Evolutionary conservation across 1,284 basidiomycete species (phyloP).

Genomic region (Trametes hirsuta): DNA sequence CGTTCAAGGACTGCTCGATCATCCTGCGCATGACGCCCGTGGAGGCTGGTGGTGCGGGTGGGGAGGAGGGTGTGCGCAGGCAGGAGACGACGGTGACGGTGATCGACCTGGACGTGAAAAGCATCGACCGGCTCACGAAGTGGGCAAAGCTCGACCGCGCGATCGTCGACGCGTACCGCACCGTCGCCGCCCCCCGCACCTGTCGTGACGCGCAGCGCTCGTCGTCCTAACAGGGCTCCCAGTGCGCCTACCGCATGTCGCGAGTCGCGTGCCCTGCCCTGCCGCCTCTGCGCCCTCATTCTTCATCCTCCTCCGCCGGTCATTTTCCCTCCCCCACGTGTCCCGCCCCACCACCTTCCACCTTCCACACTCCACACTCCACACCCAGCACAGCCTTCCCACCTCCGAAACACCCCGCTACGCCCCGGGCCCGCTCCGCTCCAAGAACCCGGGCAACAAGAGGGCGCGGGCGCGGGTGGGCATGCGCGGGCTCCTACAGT

Average conservation of each 20-base stretch:
- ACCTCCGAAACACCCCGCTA: too few species aligned
- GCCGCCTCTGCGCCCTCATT: too few species aligned
- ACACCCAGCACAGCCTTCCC: too few species aligned
- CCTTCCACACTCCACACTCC: too few species aligned
- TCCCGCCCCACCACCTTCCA: too few species aligned
- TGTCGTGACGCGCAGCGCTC: slow-evolving; percentile 16
- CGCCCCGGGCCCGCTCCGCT: too few species aligned
- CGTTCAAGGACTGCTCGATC: slow-evolving; percentile 95
- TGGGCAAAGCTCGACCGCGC: slow-evolving; percentile 79
- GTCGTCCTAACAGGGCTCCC: background rate
- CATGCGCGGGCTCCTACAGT: too few species aligned
- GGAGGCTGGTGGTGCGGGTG: background rate
- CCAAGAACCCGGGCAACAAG: too few species aligned
- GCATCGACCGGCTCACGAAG: slow-evolving; percentile 61
- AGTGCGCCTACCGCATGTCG: background rate
- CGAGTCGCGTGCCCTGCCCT: too few species aligned
- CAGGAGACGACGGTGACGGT: slow-evolving; percentile 52
- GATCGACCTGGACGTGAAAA: slow-evolving; percentile 90
- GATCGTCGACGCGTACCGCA: slow-evolving; percentile 59
- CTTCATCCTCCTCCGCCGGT: too few species aligned
- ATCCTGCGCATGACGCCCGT: slow-evolving; percentile 58
- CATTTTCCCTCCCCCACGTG: too few species aligned
- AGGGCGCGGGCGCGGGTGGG: too few species aligned
- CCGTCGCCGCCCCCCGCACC: slow-evolving; percentile 4
- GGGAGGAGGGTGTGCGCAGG: background rate